Evolutionary conservation across 805 yeast genomes (phyloP).

Genomic region (Cyberlindnera xylosilytica): DNA sequence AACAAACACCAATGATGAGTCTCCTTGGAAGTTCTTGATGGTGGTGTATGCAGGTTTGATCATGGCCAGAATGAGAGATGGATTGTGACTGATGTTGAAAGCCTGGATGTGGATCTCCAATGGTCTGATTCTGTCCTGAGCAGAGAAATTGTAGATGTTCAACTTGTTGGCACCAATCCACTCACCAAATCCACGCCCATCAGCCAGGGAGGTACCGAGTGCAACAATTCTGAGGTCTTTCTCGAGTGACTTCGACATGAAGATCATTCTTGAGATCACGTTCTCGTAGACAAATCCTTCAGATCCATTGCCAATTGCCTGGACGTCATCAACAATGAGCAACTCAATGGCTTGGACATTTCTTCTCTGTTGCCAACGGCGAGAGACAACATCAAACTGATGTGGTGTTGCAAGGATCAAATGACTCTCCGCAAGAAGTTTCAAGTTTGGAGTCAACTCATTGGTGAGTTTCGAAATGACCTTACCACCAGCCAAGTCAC

Average conservation of each 20-base stretch:
- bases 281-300: constrained; percentile 68
- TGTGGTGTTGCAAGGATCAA: constrained; percentile 73
- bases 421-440: constrained; percentile 56
- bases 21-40: constrained; percentile 31
- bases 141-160: constrained; percentile 66
- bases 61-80: constrained; percentile 51
- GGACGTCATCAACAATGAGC: constrained; percentile 71
- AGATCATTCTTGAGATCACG: constrained; percentile 65
- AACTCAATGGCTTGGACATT: constrained; percentile 66
- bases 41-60: constrained; percentile 46
- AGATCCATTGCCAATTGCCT: constrained; percentile 54
- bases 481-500: constrained; percentile 54
- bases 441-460: constrained; percentile 52
- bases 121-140: constrained; percentile 54
- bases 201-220: constrained; percentile 65
- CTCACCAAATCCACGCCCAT: constrained; percentile 73
- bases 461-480: constrained; percentile 48
- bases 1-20: constrained; percentile 49
- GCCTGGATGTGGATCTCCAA: constrained; percentile 56
- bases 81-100: constrained; percentile 44
- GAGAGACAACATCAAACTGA: constrained; percentile 69
- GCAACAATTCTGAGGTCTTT: constrained; percentile 61
- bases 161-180: constrained; percentile 77
- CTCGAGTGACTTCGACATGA: constrained; percentile 66
- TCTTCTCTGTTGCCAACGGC: constrained; percentile 80